Evolutionary conservation across 768 basidiomycete genomes (phyloP), one percentile per base, ranked within the genome.

Genomic region (Porphyrellus cyaneotinctus): DNA sequence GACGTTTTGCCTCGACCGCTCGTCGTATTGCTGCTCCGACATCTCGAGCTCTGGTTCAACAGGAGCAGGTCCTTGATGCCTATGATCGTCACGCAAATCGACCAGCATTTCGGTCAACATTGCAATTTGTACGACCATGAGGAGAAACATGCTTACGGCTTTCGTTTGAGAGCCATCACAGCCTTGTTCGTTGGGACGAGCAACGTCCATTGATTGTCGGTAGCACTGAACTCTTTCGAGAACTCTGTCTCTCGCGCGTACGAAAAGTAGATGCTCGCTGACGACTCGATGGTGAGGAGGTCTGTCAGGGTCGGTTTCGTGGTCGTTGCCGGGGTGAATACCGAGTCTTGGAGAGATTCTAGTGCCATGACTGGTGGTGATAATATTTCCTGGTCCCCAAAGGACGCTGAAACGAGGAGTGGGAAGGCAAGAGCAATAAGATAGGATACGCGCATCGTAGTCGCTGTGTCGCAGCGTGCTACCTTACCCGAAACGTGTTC

Each of bases 101-200:
- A 35, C 9, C 36, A 4, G 12, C 15, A 1, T 43, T 4, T 30
- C 10, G 2, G 22, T 12, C 1, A 45, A 10, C 11, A 24, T 6
- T 18, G 17, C 10, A 15, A 13, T 6, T 18, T n/a, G 36, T 20
- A 39, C 8, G 14, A 23, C 39, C 12, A 9, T 6, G 46, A 31
- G 1, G 17, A 24, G 36, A 14, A 24, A 10, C 2, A 1, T 28
- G 75, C 88, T 71, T 70, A 94, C 89, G 92, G 92, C 70, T 94
- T 93, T 62, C 83, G 73, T 3, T 83, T 67, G 48, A 93, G 72
- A 5, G 84, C 84, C 81, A 92, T 90, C 15, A 94, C 82, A 10
- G 91, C 92, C 67, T 86, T 88, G 69, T 95, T 94, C 23, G 87
- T 89, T 1, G 92, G 92, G 6, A 85, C 91, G 38, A 95, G 76